These are phyloP conservation scores for Aureobasidium sp. DNA, from an alignment of 2,329 filamentous ascomycete species.

Conservation along the genomic window DNA sequence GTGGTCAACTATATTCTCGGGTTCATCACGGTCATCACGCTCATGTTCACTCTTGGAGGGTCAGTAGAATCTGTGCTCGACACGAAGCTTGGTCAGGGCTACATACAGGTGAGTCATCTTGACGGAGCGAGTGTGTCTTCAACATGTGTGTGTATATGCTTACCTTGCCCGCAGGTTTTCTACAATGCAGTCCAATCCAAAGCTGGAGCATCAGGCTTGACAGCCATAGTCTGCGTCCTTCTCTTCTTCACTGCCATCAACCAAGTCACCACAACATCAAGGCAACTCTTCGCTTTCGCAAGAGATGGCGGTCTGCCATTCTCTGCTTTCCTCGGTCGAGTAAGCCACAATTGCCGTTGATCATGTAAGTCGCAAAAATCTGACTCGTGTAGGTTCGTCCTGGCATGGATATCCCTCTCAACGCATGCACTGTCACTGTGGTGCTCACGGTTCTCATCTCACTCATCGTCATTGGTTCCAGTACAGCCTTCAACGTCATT, in stretches of 20 bases:
- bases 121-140: no score
- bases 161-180: constrained; percentile 5
- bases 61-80: constrained; percentile 24
- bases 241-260: constrained; percentile 14
- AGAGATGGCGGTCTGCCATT: constrained; percentile 39
- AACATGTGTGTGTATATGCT: no score
- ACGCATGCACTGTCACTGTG: constrained; percentile 18
- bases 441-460: constrained; percentile 20
- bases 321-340: constrained; percentile 17
- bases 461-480: constrained; percentile 23
- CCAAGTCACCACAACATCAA: constrained; percentile 10
- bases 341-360: neutral
- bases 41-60: constrained; percentile 26
- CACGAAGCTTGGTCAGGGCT: constrained; percentile 8
- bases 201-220: constrained; percentile 12
- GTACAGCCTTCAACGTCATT: constrained; percentile 20
- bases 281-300: constrained; percentile 34
- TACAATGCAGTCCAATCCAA: constrained; percentile 14
- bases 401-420: constrained; percentile 16
- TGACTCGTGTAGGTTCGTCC: constrained; percentile 12
- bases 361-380: neutral
- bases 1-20: constrained; percentile 32
- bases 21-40: constrained; percentile 26
- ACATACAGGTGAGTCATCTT: constrained; percentile 21
- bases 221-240: constrained; percentile 13